Conservation (phyloP, 2,329 filamentous ascomycete genomes). For the Boeremia lycopersici region DNA sequence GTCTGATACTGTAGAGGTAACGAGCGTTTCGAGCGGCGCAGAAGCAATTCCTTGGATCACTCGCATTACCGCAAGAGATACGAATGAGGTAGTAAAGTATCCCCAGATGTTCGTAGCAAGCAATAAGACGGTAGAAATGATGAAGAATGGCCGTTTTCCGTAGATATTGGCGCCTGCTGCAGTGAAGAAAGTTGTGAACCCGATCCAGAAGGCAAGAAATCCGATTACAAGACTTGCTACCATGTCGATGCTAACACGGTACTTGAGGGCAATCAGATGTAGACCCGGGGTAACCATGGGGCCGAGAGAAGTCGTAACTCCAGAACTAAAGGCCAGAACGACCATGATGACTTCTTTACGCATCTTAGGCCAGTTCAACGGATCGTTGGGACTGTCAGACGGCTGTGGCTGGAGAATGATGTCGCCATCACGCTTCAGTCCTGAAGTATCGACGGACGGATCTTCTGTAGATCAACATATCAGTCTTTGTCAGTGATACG, state of each 20-base stretch:
- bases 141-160: constrained; percentile 47
- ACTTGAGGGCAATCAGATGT: constrained; percentile 42
- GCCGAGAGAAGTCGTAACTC: constrained; percentile 44
- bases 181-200: constrained; percentile 51
- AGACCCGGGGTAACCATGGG: constrained; percentile 52
- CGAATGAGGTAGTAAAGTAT: constrained; percentile 48
- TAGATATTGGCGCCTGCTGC: constrained; percentile 49
- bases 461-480: constrained; percentile 14
- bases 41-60: constrained; percentile 85
- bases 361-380: constrained; percentile 56
- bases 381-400: constrained; percentile 88
- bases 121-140: constrained; percentile 46
- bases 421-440: constrained; percentile 57
- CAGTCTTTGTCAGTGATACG: not conserved
- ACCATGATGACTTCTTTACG: constrained; percentile 44
- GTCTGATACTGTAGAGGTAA: constrained; percentile 89
- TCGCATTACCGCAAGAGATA: constrained; percentile 58
- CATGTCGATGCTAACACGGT: constrained; percentile 47
- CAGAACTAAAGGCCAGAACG: constrained; percentile 43
- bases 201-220: constrained; percentile 47
- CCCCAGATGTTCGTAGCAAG: constrained; percentile 50
- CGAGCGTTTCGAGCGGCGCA: constrained; percentile 86
- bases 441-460: constrained; percentile 20
- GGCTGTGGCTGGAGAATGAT: constrained; percentile 91
- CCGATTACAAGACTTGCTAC: constrained; percentile 49